These are phyloP conservation scores for Xylariaceae sp. DNA, from an alignment of 2,329 filamentous ascomycete species.

Conservation along the genomic window DNA sequence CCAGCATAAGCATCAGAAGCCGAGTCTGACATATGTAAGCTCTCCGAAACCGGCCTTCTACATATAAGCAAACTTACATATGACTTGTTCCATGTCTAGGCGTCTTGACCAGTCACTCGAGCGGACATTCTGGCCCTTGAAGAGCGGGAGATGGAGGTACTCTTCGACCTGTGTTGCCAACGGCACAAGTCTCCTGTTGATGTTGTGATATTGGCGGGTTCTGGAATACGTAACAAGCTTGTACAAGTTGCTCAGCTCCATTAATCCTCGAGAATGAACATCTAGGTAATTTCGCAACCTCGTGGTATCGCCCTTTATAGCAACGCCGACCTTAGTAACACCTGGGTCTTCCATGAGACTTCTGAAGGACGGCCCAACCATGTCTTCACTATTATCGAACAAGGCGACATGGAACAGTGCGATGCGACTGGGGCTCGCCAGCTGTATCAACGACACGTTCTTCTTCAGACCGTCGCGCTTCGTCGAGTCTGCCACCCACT, in stretches of 20 bases:
- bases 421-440: slow-evolving; percentile 78
- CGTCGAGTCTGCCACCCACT: slow-evolving; percentile 71
- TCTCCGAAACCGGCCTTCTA: slow-evolving; percentile 20
- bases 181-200: slow-evolving; percentile 71
- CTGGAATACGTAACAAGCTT: slow-evolving; percentile 74
- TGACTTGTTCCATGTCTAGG: slow-evolving; percentile 69
- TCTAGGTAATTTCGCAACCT: slow-evolving; percentile 71
- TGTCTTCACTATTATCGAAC: slow-evolving; percentile 59
- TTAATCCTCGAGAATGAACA: slow-evolving; percentile 69
- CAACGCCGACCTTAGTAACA: slow-evolving; percentile 79
- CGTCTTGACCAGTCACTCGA: slow-evolving; percentile 75
- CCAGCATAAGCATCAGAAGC: slow-evolving; percentile 86
- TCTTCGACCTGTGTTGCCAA: slow-evolving; percentile 75
- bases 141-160: slow-evolving; percentile 74
- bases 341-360: slow-evolving; percentile 73
- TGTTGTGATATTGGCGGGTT: slow-evolving; percentile 55
- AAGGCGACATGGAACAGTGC: slow-evolving; percentile 82
- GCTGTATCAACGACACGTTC: slow-evolving; percentile 82
- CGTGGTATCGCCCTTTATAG: slow-evolving; percentile 73
- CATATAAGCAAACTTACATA: slow-evolving; percentile 61
- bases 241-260: slow-evolving; percentile 85
- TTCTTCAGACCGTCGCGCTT: slow-evolving; percentile 60
- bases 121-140: slow-evolving; percentile 74
- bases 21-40: slow-evolving; percentile 61
- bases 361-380: slow-evolving; percentile 75